Evolutionary conservation across 2,329 filamentous ascomycete genomes (phyloP).

Genomic region (Diaporthe longicolla): DNA sequence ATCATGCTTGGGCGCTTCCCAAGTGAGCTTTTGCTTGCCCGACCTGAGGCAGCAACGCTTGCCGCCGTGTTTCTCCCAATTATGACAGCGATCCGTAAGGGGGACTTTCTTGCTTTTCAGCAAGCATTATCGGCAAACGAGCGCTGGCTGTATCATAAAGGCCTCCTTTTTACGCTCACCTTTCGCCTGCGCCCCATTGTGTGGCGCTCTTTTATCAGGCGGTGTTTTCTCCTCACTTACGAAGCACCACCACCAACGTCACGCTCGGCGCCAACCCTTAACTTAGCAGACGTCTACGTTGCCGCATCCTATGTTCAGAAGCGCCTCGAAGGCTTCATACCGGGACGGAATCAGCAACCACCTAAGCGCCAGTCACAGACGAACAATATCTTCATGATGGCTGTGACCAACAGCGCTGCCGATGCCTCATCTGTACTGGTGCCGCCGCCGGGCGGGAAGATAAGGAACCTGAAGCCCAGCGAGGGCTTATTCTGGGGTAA

Average conservation of each 20-base stretch:
- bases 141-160: slow-evolving; percentile 81
- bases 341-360: slow-evolving; percentile 51
- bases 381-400: slow-evolving; percentile 66
- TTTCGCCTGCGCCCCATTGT: slow-evolving; percentile 85
- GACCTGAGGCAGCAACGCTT: slow-evolving; percentile 76
- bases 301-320: slow-evolving; percentile 77
- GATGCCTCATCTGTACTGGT: slow-evolving; percentile 57
- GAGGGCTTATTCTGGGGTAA: slow-evolving; percentile 77
- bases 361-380: slow-evolving; percentile 56
- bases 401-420: slow-evolving; percentile 62
- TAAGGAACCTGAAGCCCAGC: slow-evolving; percentile 66
- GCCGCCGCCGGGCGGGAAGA: slow-evolving; percentile 64
- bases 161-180: slow-evolving; percentile 81
- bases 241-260: slow-evolving; percentile 71
- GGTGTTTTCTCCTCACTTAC: slow-evolving; percentile 83
- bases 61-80: slow-evolving; percentile 80
- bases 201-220: slow-evolving; percentile 86
- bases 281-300: slow-evolving; percentile 76
- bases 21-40: slow-evolving; percentile 73
- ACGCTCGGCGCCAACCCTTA: slow-evolving; percentile 80
- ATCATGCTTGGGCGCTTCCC: slow-evolving; percentile 89
- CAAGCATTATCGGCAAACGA: slow-evolving; percentile 74
- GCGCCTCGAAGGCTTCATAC: slow-evolving; percentile 71
- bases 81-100: slow-evolving; percentile 78
- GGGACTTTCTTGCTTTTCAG: slow-evolving; percentile 82